A percentile compares a stretch with the other conserved stretches of the same genome.
These are phyloP conservation scores for Kazachstania africana DNA, from an alignment of 805 yeast genomes.

Conservation along the genomic window DNA sequence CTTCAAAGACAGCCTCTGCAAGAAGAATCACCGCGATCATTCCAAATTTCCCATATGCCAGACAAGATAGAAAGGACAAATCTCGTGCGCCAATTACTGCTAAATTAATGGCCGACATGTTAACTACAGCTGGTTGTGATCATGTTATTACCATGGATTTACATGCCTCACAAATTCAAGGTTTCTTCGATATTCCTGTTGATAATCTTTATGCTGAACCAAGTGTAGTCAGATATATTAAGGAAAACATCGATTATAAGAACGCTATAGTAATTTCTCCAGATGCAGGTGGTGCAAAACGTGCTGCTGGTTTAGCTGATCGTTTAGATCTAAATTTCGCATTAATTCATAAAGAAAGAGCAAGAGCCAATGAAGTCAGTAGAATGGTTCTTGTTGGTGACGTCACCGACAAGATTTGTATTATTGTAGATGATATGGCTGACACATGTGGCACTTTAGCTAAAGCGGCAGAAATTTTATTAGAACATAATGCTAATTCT, in stretches of 20 bases:
- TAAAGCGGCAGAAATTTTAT: slow-evolving; percentile 68
- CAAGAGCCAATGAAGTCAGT: slow-evolving; percentile 70
- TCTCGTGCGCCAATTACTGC: slow-evolving; percentile 80
- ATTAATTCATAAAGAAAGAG: slow-evolving; percentile 73
- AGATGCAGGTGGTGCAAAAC: slow-evolving; percentile 83
- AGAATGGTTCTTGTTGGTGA: slow-evolving; percentile 81
- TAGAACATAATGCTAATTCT: slow-evolving; percentile 54
- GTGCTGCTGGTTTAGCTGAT: slow-evolving; percentile 77
- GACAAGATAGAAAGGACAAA: slow-evolving; percentile 79
- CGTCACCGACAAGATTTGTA: slow-evolving; percentile 61
- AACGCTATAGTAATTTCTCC: slow-evolving; percentile 73
- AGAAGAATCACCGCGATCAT: slow-evolving; percentile 75
- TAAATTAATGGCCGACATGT: slow-evolving; percentile 68
- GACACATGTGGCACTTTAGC: slow-evolving; percentile 84
- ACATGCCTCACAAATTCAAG: slow-evolving; percentile 81
- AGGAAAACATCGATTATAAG: slow-evolving; percentile 42
- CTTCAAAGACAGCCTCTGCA: slow-evolving; percentile 81
- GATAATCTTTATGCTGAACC: slow-evolving; percentile 81
- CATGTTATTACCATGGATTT: slow-evolving; percentile 80
- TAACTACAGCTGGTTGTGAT: slow-evolving; percentile 75
- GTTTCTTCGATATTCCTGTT: slow-evolving; percentile 75
- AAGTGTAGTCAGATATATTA: slow-evolving; percentile 61
- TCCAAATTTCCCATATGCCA: slow-evolving; percentile 75
- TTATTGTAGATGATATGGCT: slow-evolving; percentile 80
- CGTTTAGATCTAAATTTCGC: slow-evolving; percentile 70